Percentiles rank a stretch among this genome's conserved stretches.
These are phyloP conservation scores for Pontederia crassipes DNA, from an alignment of 176 grass and related monocot species.

Conservation along the genomic window DNA sequence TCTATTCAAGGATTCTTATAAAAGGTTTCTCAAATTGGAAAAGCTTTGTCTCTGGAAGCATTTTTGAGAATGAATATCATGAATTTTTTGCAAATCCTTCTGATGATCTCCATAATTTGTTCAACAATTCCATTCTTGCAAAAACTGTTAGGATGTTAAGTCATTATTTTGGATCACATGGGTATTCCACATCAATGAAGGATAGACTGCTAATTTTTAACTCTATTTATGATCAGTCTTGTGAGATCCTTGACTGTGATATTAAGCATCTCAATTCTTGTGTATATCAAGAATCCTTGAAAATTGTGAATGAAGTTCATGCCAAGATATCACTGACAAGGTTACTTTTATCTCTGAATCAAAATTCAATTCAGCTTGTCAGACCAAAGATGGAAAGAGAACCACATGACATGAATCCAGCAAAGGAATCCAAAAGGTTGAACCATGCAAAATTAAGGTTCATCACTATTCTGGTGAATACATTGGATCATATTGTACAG, in stretches of 20 bases:
- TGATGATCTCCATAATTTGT: slow-evolving; percentile 46
- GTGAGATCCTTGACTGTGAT: slow-evolving; percentile 56
- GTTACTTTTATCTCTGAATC: slow-evolving; percentile 58
- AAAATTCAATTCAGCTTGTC: slow-evolving; percentile 14
- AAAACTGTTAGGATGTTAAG: slow-evolving; percentile 61
- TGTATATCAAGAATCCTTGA: slow-evolving; percentile 42
- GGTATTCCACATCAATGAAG: slow-evolving; percentile 28
- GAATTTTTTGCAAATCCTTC: slow-evolving; percentile 36
- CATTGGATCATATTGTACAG: slow-evolving; percentile 47
- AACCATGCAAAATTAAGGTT: slow-evolving; percentile 59
- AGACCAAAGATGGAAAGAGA: slow-evolving; percentile 3
- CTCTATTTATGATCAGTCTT: slow-evolving; percentile 49
- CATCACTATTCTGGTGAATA: slow-evolving; percentile 51
- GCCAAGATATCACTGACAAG: slow-evolving; percentile 68
- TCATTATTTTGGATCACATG: slow-evolving; percentile 34
- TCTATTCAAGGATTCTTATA: slow-evolving; percentile 54
- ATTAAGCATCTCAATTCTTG: slow-evolving; percentile 24
- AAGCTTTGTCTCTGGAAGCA: slow-evolving; percentile 33
- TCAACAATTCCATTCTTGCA: slow-evolving; percentile 62
- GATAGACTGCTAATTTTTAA: slow-evolving; percentile 54
- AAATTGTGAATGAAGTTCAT: slow-evolving; percentile 45
- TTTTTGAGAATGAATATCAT: slow-evolving; percentile 50
- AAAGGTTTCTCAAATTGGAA: slow-evolving; percentile 68
- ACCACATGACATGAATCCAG: slow-evolving; percentile 24
- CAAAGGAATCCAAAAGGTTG: slow-evolving; percentile 52